Evolutionary conservation across 139 green algal species (phyloP).

Genomic region (Picochlorum sp.): DNA sequence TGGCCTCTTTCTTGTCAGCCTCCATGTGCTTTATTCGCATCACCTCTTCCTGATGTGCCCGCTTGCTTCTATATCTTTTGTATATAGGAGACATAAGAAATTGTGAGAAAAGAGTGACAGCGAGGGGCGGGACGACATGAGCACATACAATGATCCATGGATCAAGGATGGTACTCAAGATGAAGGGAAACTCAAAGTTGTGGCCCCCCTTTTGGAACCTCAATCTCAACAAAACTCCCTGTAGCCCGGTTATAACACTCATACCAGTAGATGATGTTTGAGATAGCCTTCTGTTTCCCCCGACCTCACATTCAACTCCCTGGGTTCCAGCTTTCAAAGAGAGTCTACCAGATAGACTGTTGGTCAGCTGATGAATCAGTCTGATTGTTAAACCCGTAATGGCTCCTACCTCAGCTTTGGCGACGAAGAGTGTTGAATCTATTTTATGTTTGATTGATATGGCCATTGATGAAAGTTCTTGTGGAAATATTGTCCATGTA

Average conservation of each 20-base stretch:
- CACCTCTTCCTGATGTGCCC: not conserved
- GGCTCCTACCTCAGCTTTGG: slow-evolving; percentile 27
- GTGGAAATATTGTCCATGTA: slow-evolving; percentile 26
- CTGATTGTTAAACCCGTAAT: slow-evolving; percentile 15
- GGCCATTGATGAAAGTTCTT: not conserved
- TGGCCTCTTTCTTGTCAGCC: slow-evolving; percentile 7
- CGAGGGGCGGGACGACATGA: slow-evolving; percentile 29
- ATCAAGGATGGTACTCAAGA: slow-evolving; percentile 21
- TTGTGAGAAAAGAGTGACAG: not conserved
- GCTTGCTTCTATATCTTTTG: slow-evolving; percentile 6
- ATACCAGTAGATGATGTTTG: slow-evolving; percentile 21
- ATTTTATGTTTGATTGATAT: not conserved
- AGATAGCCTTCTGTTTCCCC: slow-evolving; percentile 16
- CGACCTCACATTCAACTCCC: slow-evolving; percentile 34
- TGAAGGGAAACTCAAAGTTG: slow-evolving; percentile 41
- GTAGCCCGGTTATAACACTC: slow-evolving; percentile 5
- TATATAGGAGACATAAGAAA: too few relatives aligned
- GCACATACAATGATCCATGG: slow-evolving; percentile 13
- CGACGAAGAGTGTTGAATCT: not conserved
- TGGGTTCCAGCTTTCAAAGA: slow-evolving; percentile 14
- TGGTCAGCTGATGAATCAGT: slow-evolving; percentile 5
- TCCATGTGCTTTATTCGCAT: slow-evolving; percentile 8
- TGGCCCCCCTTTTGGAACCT: slow-evolving; percentile 29
- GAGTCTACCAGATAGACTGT: not conserved
- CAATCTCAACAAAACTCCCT: slow-evolving; percentile 36